These are phyloP conservation scores for Rickenella mellea DNA, from an alignment of 768 basidiomycete species.

Conservation along the genomic window DNA sequence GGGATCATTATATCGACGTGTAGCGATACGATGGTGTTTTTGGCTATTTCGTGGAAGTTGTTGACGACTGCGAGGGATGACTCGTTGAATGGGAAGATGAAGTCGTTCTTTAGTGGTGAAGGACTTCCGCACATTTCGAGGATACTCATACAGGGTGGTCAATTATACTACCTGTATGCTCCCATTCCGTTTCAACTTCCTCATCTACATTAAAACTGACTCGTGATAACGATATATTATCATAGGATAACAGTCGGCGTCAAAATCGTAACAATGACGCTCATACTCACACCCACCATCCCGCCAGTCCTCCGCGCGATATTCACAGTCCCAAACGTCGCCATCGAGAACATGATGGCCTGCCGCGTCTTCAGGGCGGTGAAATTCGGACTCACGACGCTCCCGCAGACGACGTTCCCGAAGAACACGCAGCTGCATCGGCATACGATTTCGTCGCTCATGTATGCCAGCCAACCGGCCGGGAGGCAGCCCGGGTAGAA, in stretches of 20 bases:
- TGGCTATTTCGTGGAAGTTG: slow-evolving; percentile 19
- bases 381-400: slow-evolving; percentile 18
- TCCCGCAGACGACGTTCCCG: too few species aligned
- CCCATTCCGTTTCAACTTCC: not conserved
- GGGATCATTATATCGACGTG: slow-evolving; percentile 19
- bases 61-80: not conserved
- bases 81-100: not conserved
- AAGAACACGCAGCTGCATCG: too few species aligned
- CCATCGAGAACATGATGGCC: slow-evolving; percentile 22
- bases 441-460: too few species aligned
- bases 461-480: too few species aligned
- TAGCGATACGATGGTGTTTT: slow-evolving; percentile 24
- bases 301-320: slow-evolving; percentile 18
- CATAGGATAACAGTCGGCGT: not conserved
- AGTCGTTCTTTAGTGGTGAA: not conserved
- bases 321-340: slow-evolving; percentile 19
- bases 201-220: too few species aligned
- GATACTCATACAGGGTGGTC: not conserved
- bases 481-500: too few species aligned
- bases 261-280: not conserved
- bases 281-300: not conserved
- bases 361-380: slow-evolving; percentile 23
- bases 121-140: not conserved
- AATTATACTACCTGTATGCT: not conserved
- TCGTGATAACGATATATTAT: not conserved